Conservation (phyloP, 78 protist genomes). For the Dictyostelium intermedium region DNA sequence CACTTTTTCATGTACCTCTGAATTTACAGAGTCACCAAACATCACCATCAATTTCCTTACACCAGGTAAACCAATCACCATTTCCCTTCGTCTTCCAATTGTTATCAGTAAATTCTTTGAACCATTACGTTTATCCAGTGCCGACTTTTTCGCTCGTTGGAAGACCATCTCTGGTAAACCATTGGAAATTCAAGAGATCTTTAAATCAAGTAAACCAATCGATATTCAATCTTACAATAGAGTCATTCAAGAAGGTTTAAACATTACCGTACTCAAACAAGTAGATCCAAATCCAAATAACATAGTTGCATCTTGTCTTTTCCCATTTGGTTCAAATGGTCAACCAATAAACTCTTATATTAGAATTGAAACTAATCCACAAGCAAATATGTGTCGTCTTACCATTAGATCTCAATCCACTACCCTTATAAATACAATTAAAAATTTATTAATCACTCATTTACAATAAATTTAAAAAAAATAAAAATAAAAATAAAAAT, state of each 20-base stretch:
- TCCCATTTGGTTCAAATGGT: slow-evolving; percentile 46
- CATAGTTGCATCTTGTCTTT: slow-evolving; percentile 83
- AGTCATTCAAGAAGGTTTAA: slow-evolving; percentile 49
- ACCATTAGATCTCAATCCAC: slow-evolving; percentile 84
- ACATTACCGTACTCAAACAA: slow-evolving; percentile 50
- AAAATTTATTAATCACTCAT: slow-evolving; percentile 43
- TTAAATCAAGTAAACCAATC: slow-evolving; percentile 56
- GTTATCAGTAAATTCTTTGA: slow-evolving; percentile 70
- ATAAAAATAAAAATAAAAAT: neutral
- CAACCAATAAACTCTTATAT: slow-evolving; percentile 46
- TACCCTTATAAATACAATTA: slow-evolving; percentile 43
- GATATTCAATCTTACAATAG: slow-evolving; percentile 21
- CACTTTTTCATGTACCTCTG: slow-evolving; percentile 26
- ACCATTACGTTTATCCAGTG: slow-evolving; percentile 48
- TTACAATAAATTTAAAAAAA: neutral
- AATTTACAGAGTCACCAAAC: slow-evolving; percentile 71
- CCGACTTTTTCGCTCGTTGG: slow-evolving; percentile 82
- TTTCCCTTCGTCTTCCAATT: slow-evolving; percentile 70
- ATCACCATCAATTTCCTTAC: slow-evolving; percentile 48
- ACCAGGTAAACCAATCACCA: slow-evolving; percentile 61
- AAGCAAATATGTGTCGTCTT: slow-evolving; percentile 81
- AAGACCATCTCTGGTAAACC: slow-evolving; percentile 71
- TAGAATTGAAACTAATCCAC: slow-evolving; percentile 86
- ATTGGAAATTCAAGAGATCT: slow-evolving; percentile 76
- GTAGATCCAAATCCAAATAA: slow-evolving; percentile 91